Evolutionary conservation across 305 asterid species (phyloP).

Genomic region (Fraxinus sp.): DNA sequence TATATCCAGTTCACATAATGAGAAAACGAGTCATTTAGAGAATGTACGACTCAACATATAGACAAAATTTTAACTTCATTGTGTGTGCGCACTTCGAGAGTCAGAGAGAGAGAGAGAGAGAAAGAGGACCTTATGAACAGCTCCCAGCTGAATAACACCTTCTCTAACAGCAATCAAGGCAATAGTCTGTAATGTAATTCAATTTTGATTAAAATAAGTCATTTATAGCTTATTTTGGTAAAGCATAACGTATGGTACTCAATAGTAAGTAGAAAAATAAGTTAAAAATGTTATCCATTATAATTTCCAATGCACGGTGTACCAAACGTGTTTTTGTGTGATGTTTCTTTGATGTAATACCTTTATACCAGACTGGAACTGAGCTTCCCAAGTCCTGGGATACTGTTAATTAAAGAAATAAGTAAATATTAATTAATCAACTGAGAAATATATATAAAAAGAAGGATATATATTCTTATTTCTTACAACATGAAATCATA

Average conservation of each 20-base stretch:
- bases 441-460: neutral
- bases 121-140: constrained; percentile 69
- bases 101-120: constrained; percentile 17
- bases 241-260: neutral
- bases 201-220: neutral
- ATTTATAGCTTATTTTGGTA: neutral
- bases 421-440: neutral
- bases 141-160: constrained; percentile 94
- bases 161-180: constrained; percentile 98
- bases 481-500: constrained; percentile 14
- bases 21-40: neutral
- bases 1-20: neutral
- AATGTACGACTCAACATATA: neutral
- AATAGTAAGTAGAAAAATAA: neutral
- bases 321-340: neutral
- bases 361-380: constrained; percentile 93
- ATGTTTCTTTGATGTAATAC: constrained; percentile 32
- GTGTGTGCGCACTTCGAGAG: neutral
- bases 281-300: neutral
- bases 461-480: neutral
- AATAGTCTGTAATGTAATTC: constrained; percentile 60
- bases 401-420: constrained; percentile 48
- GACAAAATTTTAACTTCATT: neutral
- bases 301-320: neutral
- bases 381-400: constrained; percentile 99